Conservation (phyloP, 106 monocot genomes). For the Acorus calamus region DNA sequence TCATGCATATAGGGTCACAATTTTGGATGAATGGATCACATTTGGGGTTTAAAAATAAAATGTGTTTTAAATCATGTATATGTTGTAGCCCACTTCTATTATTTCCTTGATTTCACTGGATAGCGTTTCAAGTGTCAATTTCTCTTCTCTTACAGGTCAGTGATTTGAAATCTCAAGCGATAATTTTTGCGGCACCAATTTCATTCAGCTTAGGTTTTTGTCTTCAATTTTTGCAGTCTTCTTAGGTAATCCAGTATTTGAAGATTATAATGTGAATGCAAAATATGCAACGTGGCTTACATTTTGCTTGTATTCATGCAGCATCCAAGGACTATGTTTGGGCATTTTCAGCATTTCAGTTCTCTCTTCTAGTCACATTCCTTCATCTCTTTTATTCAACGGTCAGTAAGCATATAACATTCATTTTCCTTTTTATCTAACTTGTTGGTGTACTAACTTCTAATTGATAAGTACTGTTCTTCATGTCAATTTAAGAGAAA, state of each 20-base stretch:
- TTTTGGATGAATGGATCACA: no score
- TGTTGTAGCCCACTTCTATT: no score
- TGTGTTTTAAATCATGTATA: no score
- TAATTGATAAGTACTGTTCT: no score
- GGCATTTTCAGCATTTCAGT: conserved; percentile 40
- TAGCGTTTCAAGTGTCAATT: background rate
- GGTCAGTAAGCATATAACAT: conserved; percentile 9
- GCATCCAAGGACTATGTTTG: conserved; percentile 39
- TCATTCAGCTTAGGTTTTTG: conserved; percentile 24
- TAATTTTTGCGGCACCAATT: conserved; percentile 36
- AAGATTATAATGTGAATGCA: background rate
- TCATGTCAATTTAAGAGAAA: no score
- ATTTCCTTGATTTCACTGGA: background rate
- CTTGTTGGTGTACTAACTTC: background rate
- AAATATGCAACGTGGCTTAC: background rate
- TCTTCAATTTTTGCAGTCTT: conserved; percentile 24
- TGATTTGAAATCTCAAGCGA: conserved; percentile 27
- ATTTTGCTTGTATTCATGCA: conserved; percentile 8
- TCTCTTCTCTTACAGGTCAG: conserved; percentile 15
- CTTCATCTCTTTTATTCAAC: conserved; percentile 33
- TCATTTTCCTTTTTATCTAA: no score
- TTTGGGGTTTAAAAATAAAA: no score
- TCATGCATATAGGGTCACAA: no score
- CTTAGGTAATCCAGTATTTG: conserved; percentile 18
- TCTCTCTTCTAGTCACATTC: conserved; percentile 30